Base-by-base conservation (phyloP, 2,329 filamentous ascomycete species). In the Fusarium sp. region DNA sequence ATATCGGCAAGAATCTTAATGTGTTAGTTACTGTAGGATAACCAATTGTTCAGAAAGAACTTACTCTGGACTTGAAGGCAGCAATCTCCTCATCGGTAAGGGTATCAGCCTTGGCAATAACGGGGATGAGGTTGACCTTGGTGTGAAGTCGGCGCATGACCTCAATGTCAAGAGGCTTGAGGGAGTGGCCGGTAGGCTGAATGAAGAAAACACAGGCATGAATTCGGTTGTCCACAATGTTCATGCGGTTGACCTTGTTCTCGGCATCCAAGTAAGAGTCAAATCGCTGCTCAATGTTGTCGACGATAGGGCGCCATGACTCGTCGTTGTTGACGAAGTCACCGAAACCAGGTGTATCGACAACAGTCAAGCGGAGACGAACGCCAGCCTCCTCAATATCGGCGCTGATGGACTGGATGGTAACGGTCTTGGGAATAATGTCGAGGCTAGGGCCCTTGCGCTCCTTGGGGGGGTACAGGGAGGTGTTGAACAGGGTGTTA, bases 231-330 rank as follows among this genome's bases (percentile, higher is more conserved):
- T 99, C 96, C 67, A 99, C 91, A 80, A 98, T 98, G 88, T 99
- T 99, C 90, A 97, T 97, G 76, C 96, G 93, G 87, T 99, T 99
- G 80, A 99, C 94, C 89, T 98, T 99, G 89, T 99, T 99, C 88
- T 99, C 96, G 44, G 96, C 95, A 82, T 99, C 96, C 62, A 99
- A 87, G 82, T 98, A 99, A 53, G 96, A 94, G 82, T 99, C 96
- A 77, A 96, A 99, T 73, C 96, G 92, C 87, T 97, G 94, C 86
- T 99, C 96, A 76, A 99, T 98, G 86, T 98, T 98, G 86, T 99
- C 96, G 75, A 97, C 91, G 82, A 99, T 99, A 57, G 96, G 96
- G 77, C 96, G 90, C 96, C 96, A 99, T 26, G 96, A 99, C 83
- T 98, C 96, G 76, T 98, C 96, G 79, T 99, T 99, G 91, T 99